These are phyloP conservation scores for Cercospora sp. DNA, from an alignment of 2,329 filamentous ascomycete species.

Conservation along the genomic window DNA sequence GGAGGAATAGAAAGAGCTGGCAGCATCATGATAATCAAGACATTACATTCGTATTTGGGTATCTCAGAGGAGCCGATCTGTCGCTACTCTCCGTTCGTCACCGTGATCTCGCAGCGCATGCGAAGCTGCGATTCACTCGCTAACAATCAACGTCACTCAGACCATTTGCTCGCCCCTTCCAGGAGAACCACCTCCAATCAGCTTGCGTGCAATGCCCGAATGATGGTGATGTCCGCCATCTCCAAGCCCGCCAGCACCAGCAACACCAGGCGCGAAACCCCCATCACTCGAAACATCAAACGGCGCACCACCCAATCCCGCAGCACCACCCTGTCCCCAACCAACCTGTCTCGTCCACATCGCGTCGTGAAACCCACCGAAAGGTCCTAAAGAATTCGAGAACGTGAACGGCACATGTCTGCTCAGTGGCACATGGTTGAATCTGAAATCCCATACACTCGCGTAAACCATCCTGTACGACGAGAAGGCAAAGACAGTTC, in stretches of 20 bases:
- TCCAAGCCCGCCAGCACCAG: background rate
- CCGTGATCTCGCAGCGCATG: background rate
- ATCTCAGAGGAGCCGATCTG: background rate
- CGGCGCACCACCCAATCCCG: conserved; percentile 4
- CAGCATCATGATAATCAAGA: background rate
- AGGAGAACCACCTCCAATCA: background rate
- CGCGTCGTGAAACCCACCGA: conserved; percentile 4
- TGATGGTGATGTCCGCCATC: conserved; percentile 5
- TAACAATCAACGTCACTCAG: background rate
- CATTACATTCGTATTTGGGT: background rate
- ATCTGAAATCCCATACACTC: conserved; percentile 67
- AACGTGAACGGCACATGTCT: conserved; percentile 57
- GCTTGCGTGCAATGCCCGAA: conserved; percentile 1
- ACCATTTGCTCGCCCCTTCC: conserved; percentile 9
- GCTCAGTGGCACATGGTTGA: conserved; percentile 65
- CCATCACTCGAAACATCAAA: conserved; percentile 5
- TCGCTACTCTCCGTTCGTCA: background rate
- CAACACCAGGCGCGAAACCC: background rate
- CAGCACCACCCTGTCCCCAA: background rate
- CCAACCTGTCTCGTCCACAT: conserved; percentile 12
- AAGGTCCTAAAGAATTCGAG: background rate
- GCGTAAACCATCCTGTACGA: conserved; percentile 68
- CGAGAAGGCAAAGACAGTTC: conserved; percentile 64
- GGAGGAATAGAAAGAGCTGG: too few species aligned
- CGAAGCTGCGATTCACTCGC: background rate